Conservation (phyloP, 768 basidiomycete species). For the Wakefieldia striispora region DNA sequence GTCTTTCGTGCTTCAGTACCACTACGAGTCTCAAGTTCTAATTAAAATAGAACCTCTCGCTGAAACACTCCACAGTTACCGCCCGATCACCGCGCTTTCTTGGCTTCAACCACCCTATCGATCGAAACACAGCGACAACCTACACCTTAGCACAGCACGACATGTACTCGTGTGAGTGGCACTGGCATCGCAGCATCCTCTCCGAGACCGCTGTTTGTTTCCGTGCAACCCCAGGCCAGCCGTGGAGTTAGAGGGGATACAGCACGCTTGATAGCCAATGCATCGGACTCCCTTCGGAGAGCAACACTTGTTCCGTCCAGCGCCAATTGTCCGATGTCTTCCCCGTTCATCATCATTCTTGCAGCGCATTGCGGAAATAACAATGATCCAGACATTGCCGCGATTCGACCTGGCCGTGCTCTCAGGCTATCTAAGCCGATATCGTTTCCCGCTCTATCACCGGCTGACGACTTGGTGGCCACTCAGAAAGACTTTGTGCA, state of each 20-base stretch:
- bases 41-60: too few species aligned
- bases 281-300: not conserved
- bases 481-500: not conserved
- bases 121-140: too few species aligned
- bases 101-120: too few species aligned
- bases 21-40: too few species aligned
- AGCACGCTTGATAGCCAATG: not conserved
- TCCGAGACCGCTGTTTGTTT: not conserved
- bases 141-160: too few species aligned
- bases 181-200: not conserved
- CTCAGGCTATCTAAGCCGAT: not conserved
- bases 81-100: too few species aligned
- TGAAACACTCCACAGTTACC: too few species aligned
- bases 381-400: not conserved
- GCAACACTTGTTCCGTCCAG: not conserved
- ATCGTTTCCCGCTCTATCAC: slow-evolving; percentile 20
- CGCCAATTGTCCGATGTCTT: not conserved
- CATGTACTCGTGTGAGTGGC: not conserved
- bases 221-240: not conserved
- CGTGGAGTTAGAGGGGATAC: slow-evolving; percentile 22
- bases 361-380: not conserved
- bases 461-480: slow-evolving; percentile 2
- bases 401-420: too few species aligned
- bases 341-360: not conserved
- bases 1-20: too few species aligned